phyloP scores from a whole-genome alignment of 768 basidiomycete species.

The Mycena vitilis region DNA sequence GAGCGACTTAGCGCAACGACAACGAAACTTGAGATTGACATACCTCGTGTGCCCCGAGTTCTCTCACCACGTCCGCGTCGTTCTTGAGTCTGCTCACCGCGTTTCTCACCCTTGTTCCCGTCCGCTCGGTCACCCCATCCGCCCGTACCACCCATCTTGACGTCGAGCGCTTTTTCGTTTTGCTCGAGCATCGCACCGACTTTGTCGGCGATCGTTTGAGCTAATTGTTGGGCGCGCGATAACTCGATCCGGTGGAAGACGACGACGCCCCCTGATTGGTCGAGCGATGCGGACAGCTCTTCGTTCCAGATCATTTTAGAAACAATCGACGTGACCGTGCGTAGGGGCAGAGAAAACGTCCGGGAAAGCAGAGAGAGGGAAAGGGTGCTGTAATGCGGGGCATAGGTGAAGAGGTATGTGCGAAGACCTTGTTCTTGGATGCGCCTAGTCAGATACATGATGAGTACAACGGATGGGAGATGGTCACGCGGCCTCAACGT shows the following conservation, averaged over 20 bases:
- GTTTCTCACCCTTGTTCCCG: conserved; percentile 80
- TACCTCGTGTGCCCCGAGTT: conserved; percentile 72
- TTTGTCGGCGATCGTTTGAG: conserved; percentile 90
- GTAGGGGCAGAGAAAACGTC: conserved; percentile 86
- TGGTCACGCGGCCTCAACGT: conserved; percentile 41
- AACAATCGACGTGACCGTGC: conserved; percentile 89
- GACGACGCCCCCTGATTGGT: conserved; percentile 90
- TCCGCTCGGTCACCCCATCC: conserved; percentile 78
- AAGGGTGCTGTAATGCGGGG: conserved; percentile 91
- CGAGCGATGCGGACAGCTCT: conserved; percentile 92
- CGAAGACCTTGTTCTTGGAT: conserved; percentile 98
- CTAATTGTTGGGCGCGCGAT: conserved; percentile 89
- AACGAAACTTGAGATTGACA: conserved; percentile 33
- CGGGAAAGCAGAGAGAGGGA: conserved; percentile 88
- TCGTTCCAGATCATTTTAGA: conserved; percentile 99
- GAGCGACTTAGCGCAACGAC: conserved; percentile 6
- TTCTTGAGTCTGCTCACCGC: conserved; percentile 83
- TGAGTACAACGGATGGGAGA: conserved; percentile 29
- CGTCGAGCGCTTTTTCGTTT: conserved; percentile 90
- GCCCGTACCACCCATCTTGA: conserved; percentile 77
- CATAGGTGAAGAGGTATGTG: conserved; percentile 98
- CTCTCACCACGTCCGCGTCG: conserved; percentile 81
- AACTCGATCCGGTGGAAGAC: conserved; percentile 94
- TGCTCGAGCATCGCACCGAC: conserved; percentile 88
- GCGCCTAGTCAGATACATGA: conserved; percentile 65